A percentile compares a stretch with the other conserved stretches of the same genome.
Evolutionary conservation across 148 eudicot genomes (phyloP).

Genomic region (Pouteria glomerata): DNA sequence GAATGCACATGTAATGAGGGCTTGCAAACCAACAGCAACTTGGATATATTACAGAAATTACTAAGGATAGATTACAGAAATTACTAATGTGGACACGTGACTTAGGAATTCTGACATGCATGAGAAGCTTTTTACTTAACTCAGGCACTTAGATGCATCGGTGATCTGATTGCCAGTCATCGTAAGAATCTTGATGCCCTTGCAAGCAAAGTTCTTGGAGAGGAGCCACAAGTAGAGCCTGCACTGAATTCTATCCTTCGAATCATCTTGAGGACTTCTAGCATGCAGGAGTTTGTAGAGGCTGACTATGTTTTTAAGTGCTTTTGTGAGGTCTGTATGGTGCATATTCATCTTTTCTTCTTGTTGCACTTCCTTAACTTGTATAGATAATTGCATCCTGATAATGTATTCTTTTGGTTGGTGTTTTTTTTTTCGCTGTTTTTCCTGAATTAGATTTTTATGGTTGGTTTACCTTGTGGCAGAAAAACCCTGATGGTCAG

Average conservation of each 20-base stretch:
- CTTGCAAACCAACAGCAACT: too few relatives aligned
- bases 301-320: slow-evolving; percentile 86
- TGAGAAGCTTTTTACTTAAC: slow-evolving; percentile 3
- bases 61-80: too few relatives aligned
- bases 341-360: background rate
- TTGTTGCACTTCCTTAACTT: background rate
- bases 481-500: slow-evolving; percentile 91
- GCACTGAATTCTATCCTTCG: slow-evolving; percentile 82
- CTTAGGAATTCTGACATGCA: background rate
- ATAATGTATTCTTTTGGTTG: background rate
- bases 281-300: slow-evolving; percentile 77
- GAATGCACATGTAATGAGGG: background rate
- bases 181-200: slow-evolving; percentile 69
- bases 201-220: slow-evolving; percentile 84
- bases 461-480: slow-evolving; percentile 11
- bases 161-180: slow-evolving; percentile 67
- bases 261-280: slow-evolving; percentile 80
- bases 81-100: too few relatives aligned
- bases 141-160: slow-evolving; percentile 83
- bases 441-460: too few relatives aligned
- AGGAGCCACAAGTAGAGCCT: slow-evolving; percentile 76
- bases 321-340: slow-evolving; percentile 75
- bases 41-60: too few relatives aligned
- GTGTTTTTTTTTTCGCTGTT: background rate
- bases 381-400: too few relatives aligned